These are phyloP conservation scores for Boletellus dicymbophilus DNA, from an alignment of 1,284 basidiomycete genomes.

Conservation along the genomic window DNA sequence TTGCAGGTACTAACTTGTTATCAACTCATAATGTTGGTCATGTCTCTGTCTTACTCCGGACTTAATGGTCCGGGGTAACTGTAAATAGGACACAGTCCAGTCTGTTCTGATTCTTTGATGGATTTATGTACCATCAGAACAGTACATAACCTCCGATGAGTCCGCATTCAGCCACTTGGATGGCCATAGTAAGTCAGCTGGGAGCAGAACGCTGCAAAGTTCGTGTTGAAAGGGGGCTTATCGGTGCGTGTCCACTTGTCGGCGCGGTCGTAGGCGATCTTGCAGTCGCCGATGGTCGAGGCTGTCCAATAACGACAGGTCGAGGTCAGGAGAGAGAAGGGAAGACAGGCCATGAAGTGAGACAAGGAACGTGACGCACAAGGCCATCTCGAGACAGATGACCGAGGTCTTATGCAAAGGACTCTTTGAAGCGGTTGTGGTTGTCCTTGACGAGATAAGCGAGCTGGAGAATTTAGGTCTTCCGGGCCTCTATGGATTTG, in stretches of 20 bases:
- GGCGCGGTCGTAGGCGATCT: constrained; percentile 66
- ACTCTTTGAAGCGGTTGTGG: constrained; percentile 50
- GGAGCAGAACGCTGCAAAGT: constrained; percentile 60
- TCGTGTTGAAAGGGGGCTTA: constrained; percentile 54
- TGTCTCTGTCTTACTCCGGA: too few relatives aligned
- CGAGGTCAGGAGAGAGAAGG: background rate
- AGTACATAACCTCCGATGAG: too few relatives aligned
- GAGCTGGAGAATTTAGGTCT: constrained; percentile 66
- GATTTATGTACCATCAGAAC: too few relatives aligned
- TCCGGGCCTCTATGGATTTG: constrained; percentile 59
- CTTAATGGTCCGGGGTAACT: too few relatives aligned
- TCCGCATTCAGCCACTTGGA: too few relatives aligned
- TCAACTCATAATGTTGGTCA: too few relatives aligned
- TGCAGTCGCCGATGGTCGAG: constrained; percentile 58
- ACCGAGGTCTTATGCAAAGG: constrained; percentile 58
- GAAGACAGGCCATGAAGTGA: background rate
- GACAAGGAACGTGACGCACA: constrained; percentile 44
- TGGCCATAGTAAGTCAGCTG: too few relatives aligned
- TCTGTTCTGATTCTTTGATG: too few relatives aligned
- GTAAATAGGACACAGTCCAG: too few relatives aligned
- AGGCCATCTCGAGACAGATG: constrained; percentile 55
- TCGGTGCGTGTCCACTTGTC: constrained; percentile 79
- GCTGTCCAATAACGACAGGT: constrained; percentile 57
- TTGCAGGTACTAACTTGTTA: too few relatives aligned
- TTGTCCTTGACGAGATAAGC: constrained; percentile 72